Conservation (phyloP, 2,329 filamentous ascomycete genomes). For the Fusarium luffae region DNA sequence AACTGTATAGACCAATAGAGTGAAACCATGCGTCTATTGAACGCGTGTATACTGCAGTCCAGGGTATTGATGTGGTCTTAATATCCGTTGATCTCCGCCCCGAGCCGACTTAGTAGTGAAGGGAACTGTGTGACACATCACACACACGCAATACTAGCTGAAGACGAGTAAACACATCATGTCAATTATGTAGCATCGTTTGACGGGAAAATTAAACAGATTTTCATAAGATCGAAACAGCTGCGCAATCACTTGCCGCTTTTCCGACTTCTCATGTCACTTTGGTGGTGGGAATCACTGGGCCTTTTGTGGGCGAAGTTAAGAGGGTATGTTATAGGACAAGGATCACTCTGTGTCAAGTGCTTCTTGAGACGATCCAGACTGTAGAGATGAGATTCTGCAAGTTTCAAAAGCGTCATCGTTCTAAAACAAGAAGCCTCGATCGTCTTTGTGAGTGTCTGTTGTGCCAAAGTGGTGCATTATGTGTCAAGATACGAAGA, state of each 20-base stretch:
- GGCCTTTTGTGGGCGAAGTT: constrained; percentile 10
- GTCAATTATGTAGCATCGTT: neutral
- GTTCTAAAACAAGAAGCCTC: constrained; percentile 23
- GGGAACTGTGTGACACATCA: neutral
- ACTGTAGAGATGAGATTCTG: constrained; percentile 21
- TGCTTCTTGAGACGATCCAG: constrained; percentile 33
- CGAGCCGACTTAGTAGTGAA: neutral
- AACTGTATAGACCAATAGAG: neutral
- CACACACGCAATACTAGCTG: neutral
- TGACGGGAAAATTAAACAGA: constrained; percentile 4
- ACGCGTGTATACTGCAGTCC: neutral
- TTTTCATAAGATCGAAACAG: neutral
- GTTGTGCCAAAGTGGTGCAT: constrained; percentile 2
- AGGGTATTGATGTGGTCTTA: neutral
- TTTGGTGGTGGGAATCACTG: constrained; percentile 3
- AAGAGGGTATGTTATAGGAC: constrained; percentile 1
- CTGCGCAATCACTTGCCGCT: constrained; percentile 5
- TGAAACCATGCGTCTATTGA: neutral
- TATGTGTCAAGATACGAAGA: neutral
- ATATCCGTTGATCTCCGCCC: constrained; percentile 1
- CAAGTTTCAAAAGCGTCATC: constrained; percentile 25
- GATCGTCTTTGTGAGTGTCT: neutral
- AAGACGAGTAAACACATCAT: neutral
- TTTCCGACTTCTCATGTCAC: constrained; percentile 26
- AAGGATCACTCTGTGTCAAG: constrained; percentile 21